Conservation (phyloP, 768 basidiomycete species). For the Hemileccinum impolitum region DNA sequence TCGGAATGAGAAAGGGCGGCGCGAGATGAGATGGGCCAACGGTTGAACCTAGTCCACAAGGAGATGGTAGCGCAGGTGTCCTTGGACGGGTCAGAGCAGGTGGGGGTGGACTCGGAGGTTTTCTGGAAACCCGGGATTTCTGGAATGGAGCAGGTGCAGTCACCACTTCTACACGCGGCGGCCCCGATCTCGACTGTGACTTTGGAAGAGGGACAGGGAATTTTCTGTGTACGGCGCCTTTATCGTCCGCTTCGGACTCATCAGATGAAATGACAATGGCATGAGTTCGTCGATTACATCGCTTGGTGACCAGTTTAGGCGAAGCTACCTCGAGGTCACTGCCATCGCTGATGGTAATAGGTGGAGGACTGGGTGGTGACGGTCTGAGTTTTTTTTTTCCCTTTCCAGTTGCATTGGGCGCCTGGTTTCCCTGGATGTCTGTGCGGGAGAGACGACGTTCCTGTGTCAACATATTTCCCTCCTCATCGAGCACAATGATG, state of each 20-base stretch:
- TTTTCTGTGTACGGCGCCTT: conserved; percentile 5
- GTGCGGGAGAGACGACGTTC: conserved; percentile 58
- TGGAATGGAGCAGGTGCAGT: conserved; percentile 35
- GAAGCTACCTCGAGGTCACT: conserved; percentile 29
- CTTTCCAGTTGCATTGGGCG: conserved; percentile 4
- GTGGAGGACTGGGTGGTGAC: conserved; percentile 1
- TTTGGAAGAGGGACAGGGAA: conserved; percentile 5
- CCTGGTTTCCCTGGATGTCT: conserved; percentile 37
- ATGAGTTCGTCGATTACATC: conserved; percentile 13
- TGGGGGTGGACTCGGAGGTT: conserved; percentile 8
- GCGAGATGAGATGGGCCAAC: conserved; percentile 4
- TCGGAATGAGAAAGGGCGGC: conserved; percentile 26
- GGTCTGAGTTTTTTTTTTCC: conserved; percentile 5
- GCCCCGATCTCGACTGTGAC: conserved; percentile 14
- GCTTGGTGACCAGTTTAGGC: conserved; percentile 9
- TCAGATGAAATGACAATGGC: conserved; percentile 43
- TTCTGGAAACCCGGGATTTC: conserved; percentile 16
- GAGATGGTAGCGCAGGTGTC: neutral
- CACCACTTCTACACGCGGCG: conserved; percentile 37
- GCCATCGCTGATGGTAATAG: conserved; percentile 27
- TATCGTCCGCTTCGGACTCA: conserved; percentile 40
- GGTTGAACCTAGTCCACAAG: neutral
- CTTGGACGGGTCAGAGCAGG: conserved; percentile 3
- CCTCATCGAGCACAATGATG: conserved; percentile 62
- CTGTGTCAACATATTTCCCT: conserved; percentile 53